Base-by-base conservation (phyloP, 2,329 filamentous ascomycete species). In the Periglandula ipomoeae region DNA sequence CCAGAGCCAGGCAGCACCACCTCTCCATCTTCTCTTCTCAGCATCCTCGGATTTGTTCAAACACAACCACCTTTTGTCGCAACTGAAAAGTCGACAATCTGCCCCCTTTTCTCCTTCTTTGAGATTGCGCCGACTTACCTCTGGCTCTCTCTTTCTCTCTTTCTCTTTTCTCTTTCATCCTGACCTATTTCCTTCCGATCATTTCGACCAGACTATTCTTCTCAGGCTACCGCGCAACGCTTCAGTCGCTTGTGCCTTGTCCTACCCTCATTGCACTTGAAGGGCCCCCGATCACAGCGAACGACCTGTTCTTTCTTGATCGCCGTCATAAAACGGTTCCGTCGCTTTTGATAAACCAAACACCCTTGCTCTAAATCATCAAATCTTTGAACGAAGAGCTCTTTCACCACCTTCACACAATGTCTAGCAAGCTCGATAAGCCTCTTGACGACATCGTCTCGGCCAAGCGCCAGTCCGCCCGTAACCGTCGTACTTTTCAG, bases 391-490 rank as follows among this genome's bases (percentile, higher is more conserved):
- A 22, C 44, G 23, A 26, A 42, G n/a, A 17, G 27, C 47, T 23
- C 26, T 43, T 71, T 13, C 49, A 54, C 51, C 56, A 50, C 19
- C 52, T 55, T 54, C 63, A n/a, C 70, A 85, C 60, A 58, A 95
- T 95, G 89, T 88, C 89, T 76, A 85, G 82, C 75, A 96, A 96
- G 75, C 86, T 98, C 65, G 89, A 96, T 70, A 85, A 94, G 76
- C 90, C 89, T 74, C 87, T 98, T 59, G 93, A 97, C 69, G 89
- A 96, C 73, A 96, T 98, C 71, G 84, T 95, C 75, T 88, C 85
- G 68, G 86, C 82, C 64, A 82, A 79, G 68, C 79, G 76, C 60
- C 72, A 72, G 60, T 78, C 69, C 71, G 79, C 70, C 66, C 74
- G 66, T 64, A 52, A 52, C 23, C 74, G 70, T 68, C 76, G 76